phyloP scores from a whole-genome alignment of 805 yeast species.

The Pichia paraexigua region DNA sequence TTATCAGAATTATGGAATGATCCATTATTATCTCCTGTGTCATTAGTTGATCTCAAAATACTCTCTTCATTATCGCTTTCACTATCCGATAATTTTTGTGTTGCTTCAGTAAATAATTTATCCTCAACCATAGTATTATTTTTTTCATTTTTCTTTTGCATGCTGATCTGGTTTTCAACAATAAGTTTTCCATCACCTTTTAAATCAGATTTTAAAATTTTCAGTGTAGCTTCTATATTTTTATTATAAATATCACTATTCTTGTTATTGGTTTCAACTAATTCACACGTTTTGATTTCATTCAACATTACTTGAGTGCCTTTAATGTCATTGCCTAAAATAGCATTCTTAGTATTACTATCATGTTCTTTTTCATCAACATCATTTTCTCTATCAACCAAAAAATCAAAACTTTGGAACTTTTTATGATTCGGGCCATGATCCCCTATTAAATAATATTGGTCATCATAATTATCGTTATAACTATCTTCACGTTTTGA shows the following conservation, averaged over 20 bases:
- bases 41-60: neutral
- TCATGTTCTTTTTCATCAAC: neutral
- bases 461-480: neutral
- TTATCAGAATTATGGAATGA: neutral
- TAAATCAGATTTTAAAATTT: neutral
- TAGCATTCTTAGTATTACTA: neutral
- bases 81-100: neutral
- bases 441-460: neutral
- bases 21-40: neutral
- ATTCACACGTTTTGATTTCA: neutral
- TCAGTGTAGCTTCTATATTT: neutral
- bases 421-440: no score
- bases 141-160: neutral
- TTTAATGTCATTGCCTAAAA: neutral
- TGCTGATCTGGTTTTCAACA: neutral
- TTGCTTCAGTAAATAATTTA: neutral
- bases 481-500: constrained; percentile 4
- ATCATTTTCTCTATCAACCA: neutral
- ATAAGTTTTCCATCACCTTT: neutral
- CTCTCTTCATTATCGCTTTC: neutral
- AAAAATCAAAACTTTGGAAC: neutral
- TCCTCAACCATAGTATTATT: neutral
- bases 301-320: neutral
- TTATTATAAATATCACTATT: neutral
- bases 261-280: neutral